Evolutionary conservation across 2,329 filamentous ascomycete species (phyloP), one percentile per base, ranked within the genome.

Genomic region (Exserohilum turcica): DNA sequence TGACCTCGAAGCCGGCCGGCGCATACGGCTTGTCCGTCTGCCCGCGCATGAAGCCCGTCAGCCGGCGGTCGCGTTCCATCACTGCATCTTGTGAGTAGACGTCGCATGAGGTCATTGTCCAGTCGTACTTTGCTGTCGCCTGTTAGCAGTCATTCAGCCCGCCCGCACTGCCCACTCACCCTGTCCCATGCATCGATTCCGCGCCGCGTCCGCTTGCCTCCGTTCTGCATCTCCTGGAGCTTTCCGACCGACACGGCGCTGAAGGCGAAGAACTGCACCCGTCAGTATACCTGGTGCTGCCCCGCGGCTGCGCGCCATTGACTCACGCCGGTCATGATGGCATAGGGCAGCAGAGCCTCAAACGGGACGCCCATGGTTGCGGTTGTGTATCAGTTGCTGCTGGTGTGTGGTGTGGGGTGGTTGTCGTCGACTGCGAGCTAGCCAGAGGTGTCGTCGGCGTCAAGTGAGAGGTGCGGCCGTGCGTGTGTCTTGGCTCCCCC

Each of bases 21-120:
- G 85, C 85, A 53, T 76, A 74, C 40, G 80, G 76, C 58, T 79
- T 82, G 74, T 85, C 83, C 51, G 83, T 83, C 70, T 88, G 85
- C 55, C 84, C 85, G 75, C 85, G 78, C 66, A 81, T 67, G 59
- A 78, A 82, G 48, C 85, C 85, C 35, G 85, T 88, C 64, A 88
- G 77, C 59, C 85, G 77, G 67, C 80, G 75, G 71, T 88, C 85
- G 73, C 85, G 79, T 65, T 87, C 83, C 84, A 87, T 86, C 85
- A 88, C 85, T 88, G 71, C 40, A 56, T 44, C 42, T 43, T 43
- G 56, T 71, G 60, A 72, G 67, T 67, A 62, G 6, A 15, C 15
- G 6, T 54, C 60, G 44, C 19, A 60, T 64, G 61, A 68, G 68
- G 64, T 68, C 70, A 71, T 71, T 13, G 60, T 46, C 51, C 55